These are phyloP conservation scores for Heliamphora pulchella DNA, from an alignment of 179 eudicot genomes.

Conservation along the genomic window DNA sequence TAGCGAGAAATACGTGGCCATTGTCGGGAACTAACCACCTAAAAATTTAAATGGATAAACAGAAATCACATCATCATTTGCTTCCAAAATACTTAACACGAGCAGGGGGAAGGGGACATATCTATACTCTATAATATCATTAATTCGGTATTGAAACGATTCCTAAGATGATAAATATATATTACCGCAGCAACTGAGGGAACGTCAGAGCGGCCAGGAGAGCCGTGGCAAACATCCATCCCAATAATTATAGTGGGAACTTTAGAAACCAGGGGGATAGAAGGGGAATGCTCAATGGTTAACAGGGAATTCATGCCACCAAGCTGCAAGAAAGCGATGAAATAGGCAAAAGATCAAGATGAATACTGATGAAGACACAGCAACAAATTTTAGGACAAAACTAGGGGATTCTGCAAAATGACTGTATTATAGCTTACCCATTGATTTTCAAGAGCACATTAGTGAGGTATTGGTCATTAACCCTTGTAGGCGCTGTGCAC, in stretches of 20 bases:
- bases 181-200: constrained; percentile 91
- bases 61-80: no score
- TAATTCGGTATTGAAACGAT: no score
- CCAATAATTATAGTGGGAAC: constrained; percentile 78
- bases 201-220: constrained; percentile 84
- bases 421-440: no score
- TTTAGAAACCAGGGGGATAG: constrained; percentile 67
- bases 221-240: constrained; percentile 88
- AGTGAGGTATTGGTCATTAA: constrained; percentile 73
- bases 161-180: no score
- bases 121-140: no score
- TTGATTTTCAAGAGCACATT: constrained; percentile 70
- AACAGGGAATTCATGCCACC: constrained; percentile 77
- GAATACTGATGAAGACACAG: no score
- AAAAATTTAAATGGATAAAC: neutral
- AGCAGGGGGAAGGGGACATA: no score
- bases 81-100: no score
- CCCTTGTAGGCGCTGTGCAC: constrained; percentile 66
- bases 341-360: no score
- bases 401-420: no score
- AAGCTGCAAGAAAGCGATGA: constrained; percentile 53
- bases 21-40: constrained; percentile 79
- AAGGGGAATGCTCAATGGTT: constrained; percentile 40
- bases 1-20: constrained; percentile 73
- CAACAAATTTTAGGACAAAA: no score